Evolutionary conservation across 306 rosid species (phyloP), one percentile per base, ranked within the genome.

Genomic region (Fagus sylvatica): DNA sequence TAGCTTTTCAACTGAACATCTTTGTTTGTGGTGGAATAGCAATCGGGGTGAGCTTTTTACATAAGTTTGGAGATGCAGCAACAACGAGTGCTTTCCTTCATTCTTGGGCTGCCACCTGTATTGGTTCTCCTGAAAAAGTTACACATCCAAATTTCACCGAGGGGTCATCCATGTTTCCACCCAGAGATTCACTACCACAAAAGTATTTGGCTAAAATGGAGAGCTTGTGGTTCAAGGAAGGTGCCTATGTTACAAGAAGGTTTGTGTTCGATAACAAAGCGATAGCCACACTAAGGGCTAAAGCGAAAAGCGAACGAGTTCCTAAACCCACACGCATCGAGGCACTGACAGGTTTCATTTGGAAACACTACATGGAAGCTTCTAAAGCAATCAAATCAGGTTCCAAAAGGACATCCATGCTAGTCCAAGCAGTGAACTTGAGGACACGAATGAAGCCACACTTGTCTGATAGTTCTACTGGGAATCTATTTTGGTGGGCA

Each of bases 1-100:
- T 22, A 22, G 28, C 28, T 22, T 22, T 22, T 22, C 28, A 22
- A 22, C 28, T 22, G 28, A 22, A 22, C 79, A 33, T 53, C 0
- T 89, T 89, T 28, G 54, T 68, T 19, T 90, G 94, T 70, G 89
- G 91, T 55, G 90, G 91, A 55, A 65, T 86, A 62, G 88, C 91
- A 22, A 51, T 90, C 30, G 90, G 85, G 0, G 16, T 76, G 36
- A 81, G 88, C 56, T 67, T 75, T 33, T 85, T 81, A 17, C 92
- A 90, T 78, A 90, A 79, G 7, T 12, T 76, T 2, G 36, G 74
- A 22, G 94, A 90, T 75, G 89, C 85, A 22, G 28, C 32, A 2
- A 77, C 90, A 1, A 15, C 70, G 6, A 46, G 81, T 32, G 1
- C 61, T 12, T 75, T 90, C 51, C 48, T 90, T 62, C 61, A 71